Evolutionary conservation across 352 stramenopile genomes (phyloP).

Genomic region (Globisporangium rhizosaccharum): DNA sequence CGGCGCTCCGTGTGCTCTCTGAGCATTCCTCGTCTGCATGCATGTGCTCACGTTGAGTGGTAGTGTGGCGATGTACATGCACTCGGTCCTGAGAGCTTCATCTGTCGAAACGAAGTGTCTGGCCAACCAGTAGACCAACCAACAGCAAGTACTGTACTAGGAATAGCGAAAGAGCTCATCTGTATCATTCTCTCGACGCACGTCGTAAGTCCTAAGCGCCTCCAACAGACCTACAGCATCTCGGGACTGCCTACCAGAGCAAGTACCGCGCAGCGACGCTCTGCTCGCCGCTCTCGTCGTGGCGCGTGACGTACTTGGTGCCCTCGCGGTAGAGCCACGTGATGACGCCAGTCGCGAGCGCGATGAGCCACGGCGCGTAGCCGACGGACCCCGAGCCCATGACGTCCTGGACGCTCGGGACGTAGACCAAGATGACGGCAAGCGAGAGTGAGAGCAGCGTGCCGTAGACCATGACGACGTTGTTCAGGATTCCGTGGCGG

Average conservation of each 20-base stretch:
- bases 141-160: no score
- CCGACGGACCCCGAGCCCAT: conserved; percentile 28
- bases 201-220: no score
- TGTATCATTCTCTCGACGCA: no score
- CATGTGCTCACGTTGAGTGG: no score
- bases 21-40: no score
- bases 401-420: conserved; percentile 35
- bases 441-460: conserved; percentile 32
- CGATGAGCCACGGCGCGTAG: conserved; percentile 47
- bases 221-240: no score
- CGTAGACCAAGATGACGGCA: conserved; percentile 41
- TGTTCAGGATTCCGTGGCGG: conserved; percentile 70
- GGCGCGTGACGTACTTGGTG: conserved; percentile 27
- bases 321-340: conserved; percentile 36
- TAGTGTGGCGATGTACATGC: no score
- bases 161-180: no score
- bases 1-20: no score
- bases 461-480: conserved; percentile 68
- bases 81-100: no score
- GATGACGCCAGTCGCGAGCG: conserved; percentile 22
- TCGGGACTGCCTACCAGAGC: neutral
- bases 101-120: no score
- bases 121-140: no score
- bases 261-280: neutral
- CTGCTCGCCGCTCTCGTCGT: conserved; percentile 10